phyloP scores from a whole-genome alignment of 2,329 filamentous ascomycete genomes.

The Cryoendolithus antarcticus region DNA sequence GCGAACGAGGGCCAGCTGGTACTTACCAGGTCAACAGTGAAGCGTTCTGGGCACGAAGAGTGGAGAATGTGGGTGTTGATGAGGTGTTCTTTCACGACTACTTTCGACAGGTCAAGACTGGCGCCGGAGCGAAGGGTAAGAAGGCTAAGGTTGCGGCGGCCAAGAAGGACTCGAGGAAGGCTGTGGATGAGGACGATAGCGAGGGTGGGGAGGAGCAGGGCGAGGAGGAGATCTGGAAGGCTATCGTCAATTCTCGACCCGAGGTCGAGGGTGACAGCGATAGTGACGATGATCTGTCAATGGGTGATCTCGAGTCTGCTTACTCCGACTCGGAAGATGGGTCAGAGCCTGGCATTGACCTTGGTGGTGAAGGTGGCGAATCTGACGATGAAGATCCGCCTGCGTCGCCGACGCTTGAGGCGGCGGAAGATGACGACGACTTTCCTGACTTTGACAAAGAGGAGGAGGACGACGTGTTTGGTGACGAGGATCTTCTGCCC shows the following conservation, averaged over 20 bases:
- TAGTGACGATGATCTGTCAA: constrained; percentile 48
- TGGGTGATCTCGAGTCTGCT: constrained; percentile 31
- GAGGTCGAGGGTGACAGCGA: constrained; percentile 56
- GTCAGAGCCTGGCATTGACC: constrained; percentile 38
- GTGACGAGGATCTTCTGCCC: constrained; percentile 42
- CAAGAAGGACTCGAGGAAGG: constrained; percentile 34
- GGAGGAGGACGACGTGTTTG: constrained; percentile 28
- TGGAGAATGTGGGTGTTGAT: constrained; percentile 75
- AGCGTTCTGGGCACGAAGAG: constrained; percentile 81
- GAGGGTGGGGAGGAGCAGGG: constrained; percentile 29
- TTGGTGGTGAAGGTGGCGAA: constrained; percentile 32
- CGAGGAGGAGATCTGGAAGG: constrained; percentile 78
- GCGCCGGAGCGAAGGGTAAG: constrained; percentile 41
- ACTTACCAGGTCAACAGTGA: constrained; percentile 62
- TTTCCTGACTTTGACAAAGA: constrained; percentile 33
- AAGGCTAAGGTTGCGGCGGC: constrained; percentile 44
- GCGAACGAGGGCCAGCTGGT: constrained; percentile 38
- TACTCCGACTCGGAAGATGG: constrained; percentile 27
- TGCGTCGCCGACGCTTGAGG: constrained; percentile 30
- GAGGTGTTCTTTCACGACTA: constrained; percentile 98
- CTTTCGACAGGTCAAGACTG: constrained; percentile 49
- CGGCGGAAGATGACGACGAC: constrained; percentile 42
- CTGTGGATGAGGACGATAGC: constrained; percentile 27
- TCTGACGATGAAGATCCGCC: constrained; percentile 29
- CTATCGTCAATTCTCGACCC: constrained; percentile 67